Evolutionary conservation across 2,329 filamentous ascomycete genomes (phyloP).

Genomic region (Aspergillus pseudoterreus): DNA sequence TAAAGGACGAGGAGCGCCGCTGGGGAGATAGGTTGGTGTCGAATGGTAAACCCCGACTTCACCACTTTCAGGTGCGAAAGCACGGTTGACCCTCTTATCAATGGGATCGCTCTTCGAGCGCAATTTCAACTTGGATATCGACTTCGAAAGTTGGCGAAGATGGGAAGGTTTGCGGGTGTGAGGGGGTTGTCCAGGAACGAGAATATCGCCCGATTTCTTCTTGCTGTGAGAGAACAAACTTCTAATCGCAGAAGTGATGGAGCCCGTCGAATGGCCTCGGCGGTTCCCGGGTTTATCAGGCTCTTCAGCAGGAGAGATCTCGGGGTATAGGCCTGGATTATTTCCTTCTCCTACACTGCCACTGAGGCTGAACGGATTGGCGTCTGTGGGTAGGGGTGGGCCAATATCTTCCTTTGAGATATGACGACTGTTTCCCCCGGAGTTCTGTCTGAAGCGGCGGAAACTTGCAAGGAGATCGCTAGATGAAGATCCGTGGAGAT

Average conservation of each 20-base stretch:
- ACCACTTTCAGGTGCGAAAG: not conserved
- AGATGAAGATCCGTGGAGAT: not conserved
- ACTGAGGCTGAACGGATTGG: not conserved
- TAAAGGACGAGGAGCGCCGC: not conserved
- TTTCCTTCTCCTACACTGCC: not conserved
- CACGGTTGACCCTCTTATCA: not conserved
- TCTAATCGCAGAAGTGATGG: constrained; percentile 2
- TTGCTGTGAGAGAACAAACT: constrained; percentile 3
- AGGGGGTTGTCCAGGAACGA: not conserved
- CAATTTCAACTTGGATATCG: constrained; percentile 1
- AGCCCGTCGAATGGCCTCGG: not conserved
- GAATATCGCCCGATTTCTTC: not conserved
- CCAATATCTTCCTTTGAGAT: not conserved
- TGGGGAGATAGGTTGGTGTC: not conserved
- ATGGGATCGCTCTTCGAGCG: constrained; percentile 5
- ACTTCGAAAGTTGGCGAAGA: not conserved
- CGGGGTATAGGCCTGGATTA: not conserved
- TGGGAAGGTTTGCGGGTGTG: not conserved
- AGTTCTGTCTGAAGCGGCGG: not conserved
- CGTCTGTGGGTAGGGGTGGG: not conserved
- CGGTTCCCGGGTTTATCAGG: not conserved
- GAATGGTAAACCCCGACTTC: not conserved
- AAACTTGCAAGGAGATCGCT: not conserved
- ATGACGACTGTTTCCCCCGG: not conserved
- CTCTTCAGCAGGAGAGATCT: not conserved